These are phyloP conservation scores for Pluteus cervinus DNA, from an alignment of 768 basidiomycete species.

Conservation along the genomic window DNA sequence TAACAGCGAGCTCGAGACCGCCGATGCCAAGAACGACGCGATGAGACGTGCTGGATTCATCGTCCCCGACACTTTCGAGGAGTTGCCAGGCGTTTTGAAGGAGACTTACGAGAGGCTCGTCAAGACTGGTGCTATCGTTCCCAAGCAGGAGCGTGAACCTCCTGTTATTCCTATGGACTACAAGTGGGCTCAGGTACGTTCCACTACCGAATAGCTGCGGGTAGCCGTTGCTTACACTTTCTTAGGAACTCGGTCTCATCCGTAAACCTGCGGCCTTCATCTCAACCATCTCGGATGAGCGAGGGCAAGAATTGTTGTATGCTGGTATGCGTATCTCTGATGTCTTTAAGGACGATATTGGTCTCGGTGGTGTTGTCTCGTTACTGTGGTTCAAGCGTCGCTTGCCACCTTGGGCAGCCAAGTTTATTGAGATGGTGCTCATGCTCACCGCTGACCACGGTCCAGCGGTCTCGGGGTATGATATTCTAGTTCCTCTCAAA, in stretches of 20 bases:
- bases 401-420: slow-evolving; percentile 88
- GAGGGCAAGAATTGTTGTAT: slow-evolving; percentile 96
- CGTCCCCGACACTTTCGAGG: slow-evolving; percentile 97
- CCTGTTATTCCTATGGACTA: slow-evolving; percentile 99
- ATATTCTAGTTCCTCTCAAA: too few species aligned
- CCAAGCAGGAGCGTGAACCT: slow-evolving; percentile 76
- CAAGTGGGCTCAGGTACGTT: slow-evolving; percentile 86
- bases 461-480: slow-evolving; percentile 82
- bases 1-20: slow-evolving; percentile 95
- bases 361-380: slow-evolving; percentile 93
- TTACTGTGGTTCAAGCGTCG: slow-evolving; percentile 98
- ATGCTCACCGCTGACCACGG: slow-evolving; percentile 99
- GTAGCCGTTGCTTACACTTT: slow-evolving; percentile 1
- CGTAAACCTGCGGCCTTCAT: slow-evolving; percentile 98
- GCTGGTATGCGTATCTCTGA: slow-evolving; percentile 99
- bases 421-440: slow-evolving; percentile 99
- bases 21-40: slow-evolving; percentile 94
- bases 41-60: slow-evolving; percentile 96
- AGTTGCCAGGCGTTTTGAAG: slow-evolving; percentile 80
- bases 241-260: slow-evolving; percentile 85
- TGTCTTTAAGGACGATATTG: slow-evolving; percentile 97
- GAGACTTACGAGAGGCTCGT: slow-evolving; percentile 85
- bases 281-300: slow-evolving; percentile 98
- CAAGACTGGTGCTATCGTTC: slow-evolving; percentile 54
- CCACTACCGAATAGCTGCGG: background rate